Evolutionary conservation across 2,329 filamentous ascomycete genomes (phyloP).

Genomic region (Cryphonectria nitschkei): DNA sequence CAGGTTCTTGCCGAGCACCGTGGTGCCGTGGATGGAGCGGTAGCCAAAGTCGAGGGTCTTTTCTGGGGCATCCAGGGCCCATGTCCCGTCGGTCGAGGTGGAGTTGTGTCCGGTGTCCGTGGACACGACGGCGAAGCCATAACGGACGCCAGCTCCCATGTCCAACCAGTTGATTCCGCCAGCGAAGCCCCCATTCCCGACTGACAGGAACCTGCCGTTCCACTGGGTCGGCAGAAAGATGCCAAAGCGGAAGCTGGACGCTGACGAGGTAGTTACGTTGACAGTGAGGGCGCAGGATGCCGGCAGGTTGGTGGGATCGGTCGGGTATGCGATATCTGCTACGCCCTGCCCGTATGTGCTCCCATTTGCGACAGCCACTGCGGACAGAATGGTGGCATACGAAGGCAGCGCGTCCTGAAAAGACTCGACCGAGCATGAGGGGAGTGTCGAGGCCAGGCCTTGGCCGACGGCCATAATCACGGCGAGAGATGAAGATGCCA

Average conservation of each 20-base stretch:
- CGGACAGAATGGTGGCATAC: slow-evolving; percentile 36
- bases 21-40: slow-evolving; percentile 52
- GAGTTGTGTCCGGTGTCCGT: slow-evolving; percentile 50
- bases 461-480: neutral
- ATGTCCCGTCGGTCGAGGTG: slow-evolving; percentile 36
- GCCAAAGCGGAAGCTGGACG: slow-evolving; percentile 42
- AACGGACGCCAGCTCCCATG: slow-evolving; percentile 37
- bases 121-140: slow-evolving; percentile 48
- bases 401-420: slow-evolving; percentile 34
- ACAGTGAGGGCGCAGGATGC: slow-evolving; percentile 45
- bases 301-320: slow-evolving; percentile 42
- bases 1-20: slow-evolving; percentile 53
- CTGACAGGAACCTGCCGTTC: slow-evolving; percentile 42
- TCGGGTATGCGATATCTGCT: slow-evolving; percentile 40
- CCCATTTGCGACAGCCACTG: slow-evolving; percentile 37
- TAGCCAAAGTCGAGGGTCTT: slow-evolving; percentile 45
- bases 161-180: slow-evolving; percentile 39
- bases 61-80: slow-evolving; percentile 45
- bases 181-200: slow-evolving; percentile 46
- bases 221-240: slow-evolving; percentile 44
- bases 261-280: slow-evolving; percentile 37
- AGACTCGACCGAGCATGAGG: slow-evolving; percentile 24
- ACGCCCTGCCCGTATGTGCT: slow-evolving; percentile 43
- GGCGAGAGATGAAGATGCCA: neutral
- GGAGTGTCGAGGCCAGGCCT: neutral